A percentile compares a stretch with the other conserved stretches of the same genome.
phyloP scores from a whole-genome alignment of 2,329 filamentous ascomycete species.

The Chaetomium sp. region DNA sequence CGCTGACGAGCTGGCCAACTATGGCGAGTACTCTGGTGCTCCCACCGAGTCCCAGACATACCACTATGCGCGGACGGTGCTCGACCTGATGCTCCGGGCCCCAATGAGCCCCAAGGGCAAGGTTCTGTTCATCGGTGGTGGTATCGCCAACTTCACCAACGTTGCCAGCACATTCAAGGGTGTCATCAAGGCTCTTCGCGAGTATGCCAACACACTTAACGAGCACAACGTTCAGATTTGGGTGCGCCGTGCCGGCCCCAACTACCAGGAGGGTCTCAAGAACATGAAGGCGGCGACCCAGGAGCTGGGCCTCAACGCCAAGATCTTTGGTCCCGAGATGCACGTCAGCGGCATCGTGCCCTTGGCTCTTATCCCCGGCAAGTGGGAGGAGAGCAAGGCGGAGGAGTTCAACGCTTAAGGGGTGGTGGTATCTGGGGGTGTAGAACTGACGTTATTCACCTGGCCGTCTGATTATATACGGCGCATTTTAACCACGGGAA shows the following conservation, averaged over 20 bases:
- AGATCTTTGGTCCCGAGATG: constrained; percentile 76
- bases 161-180: constrained; percentile 99
- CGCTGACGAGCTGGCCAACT: constrained; percentile 96
- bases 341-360: constrained; percentile 97
- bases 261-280: constrained; percentile 99
- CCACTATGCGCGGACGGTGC: constrained; percentile 96
- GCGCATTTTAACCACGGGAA: constrained; percentile 23
- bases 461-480: constrained; percentile 21
- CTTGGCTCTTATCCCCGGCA: constrained; percentile 73
- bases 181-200: constrained; percentile 93
- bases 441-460: constrained; percentile 17
- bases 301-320: constrained; percentile 78
- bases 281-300: constrained; percentile 98
- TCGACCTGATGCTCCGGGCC: constrained; percentile 95
- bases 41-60: constrained; percentile 98
- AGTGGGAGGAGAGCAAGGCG: constrained; percentile 62
- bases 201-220: constrained; percentile 79
- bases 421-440: constrained; percentile 14
- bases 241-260: constrained; percentile 87
- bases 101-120: constrained; percentile 86
- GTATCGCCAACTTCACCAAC: constrained; percentile 99
- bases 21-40: constrained; percentile 98
- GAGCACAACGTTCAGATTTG: constrained; percentile 99
- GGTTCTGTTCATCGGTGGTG: constrained; percentile 98
- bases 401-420: constrained; percentile 62